Base-by-base conservation (phyloP, 306 rosid species). In the Citrullus amarus region DNA sequence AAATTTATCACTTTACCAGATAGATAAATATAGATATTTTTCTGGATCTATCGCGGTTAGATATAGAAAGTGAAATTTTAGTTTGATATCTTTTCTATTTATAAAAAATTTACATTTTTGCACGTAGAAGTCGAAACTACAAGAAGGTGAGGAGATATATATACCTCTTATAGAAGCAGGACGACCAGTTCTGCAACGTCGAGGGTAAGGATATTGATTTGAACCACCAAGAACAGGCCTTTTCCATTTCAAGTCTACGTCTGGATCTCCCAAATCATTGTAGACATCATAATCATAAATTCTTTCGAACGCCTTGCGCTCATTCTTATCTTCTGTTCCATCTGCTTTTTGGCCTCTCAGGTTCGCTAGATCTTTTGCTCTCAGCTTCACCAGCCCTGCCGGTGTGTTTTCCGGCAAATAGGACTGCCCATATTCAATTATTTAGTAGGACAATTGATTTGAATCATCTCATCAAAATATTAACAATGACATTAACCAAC, bases 221-320 rank as follows among this genome's bases (percentile, higher is more conserved):
- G 69, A 14, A 15, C 85, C 85, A 56, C 85, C 82, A 15, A 83
- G 80, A 62, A 83, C 78, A 17, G 85, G 82, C 13, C 82, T 54
- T 30, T 20, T 30, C 39, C 76, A 86, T 8, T 77, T 80, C 1
- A 0, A 3, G 56, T 18, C 71, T 18, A 6, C 53, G 34, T 85
- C 89, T 1, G 89, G 87, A 60, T 86, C 46, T 20, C 88, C 91
- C 25, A 88, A 78, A 51, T 88, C 91, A 3, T 86, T 88, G 73
- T 86, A 88, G 2, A 86, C 85, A 58, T 88, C 91, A 2, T 88
- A 88, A 61, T 84, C 85, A 17, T 88, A 88, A 8, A 88, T 74
- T 17, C 89, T 86, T 28, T 88, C 89, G 8, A 78, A 78, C 1
- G 3, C 9, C 82, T 79, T 20, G 2, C 75, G 55, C 34, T 41